Conservation (phyloP, 2,329 filamentous ascomycete species). For the Trichophyton simii region DNA sequence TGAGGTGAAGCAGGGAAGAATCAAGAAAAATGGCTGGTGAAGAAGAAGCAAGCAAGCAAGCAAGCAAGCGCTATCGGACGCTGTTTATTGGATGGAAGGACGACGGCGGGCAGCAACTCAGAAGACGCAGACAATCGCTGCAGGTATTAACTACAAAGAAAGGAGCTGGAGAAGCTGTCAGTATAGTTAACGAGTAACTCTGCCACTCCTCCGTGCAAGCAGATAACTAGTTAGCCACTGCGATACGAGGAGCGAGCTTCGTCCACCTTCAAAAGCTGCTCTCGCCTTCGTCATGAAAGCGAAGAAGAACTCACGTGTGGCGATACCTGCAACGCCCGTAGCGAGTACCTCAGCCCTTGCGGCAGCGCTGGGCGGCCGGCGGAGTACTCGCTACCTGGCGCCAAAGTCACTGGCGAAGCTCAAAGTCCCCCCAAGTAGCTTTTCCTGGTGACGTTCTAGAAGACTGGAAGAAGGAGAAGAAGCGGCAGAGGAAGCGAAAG, state of each 20-base stretch:
- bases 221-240: no score
- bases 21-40: background rate
- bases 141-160: no score
- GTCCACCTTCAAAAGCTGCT: background rate
- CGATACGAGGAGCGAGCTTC: background rate
- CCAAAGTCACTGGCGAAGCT: background rate
- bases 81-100: background rate
- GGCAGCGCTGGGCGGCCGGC: no score
- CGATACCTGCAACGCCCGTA: background rate
- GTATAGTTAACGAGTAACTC: no score
- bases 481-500: background rate
- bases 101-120: background rate
- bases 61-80: background rate
- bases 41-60: background rate
- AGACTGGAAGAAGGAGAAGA: background rate
- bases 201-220: no score
- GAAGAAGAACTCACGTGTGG: background rate
- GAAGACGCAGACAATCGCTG: no score
- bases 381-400: background rate
- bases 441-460: constrained; percentile 2
- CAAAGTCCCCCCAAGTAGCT: background rate
- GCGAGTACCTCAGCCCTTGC: background rate
- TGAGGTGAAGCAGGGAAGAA: background rate
- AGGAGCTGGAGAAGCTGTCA: no score
- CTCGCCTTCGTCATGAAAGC: background rate